Base-by-base conservation (phyloP, 2,329 filamentous ascomycete genomes). In the Fusarium nygamai region DNA sequence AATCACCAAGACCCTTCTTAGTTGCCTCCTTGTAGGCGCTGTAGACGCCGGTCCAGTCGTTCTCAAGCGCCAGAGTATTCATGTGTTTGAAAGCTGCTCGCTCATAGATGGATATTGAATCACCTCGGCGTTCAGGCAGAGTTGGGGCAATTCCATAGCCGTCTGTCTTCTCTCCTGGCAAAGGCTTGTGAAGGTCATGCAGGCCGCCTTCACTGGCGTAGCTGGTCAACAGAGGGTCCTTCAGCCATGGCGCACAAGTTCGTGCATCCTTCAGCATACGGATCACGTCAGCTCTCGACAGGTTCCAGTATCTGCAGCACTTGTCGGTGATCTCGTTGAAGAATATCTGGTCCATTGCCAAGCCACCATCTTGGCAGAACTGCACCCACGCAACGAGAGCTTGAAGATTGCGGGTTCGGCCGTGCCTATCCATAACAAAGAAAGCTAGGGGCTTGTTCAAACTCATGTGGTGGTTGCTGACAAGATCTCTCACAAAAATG, bases 41-140 rank as follows among this genome's bases (percentile, higher is more conserved):
- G 60, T 84, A 74, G 0, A 84, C 83, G 19, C 77, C 70, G 9
- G 59, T 63, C 73, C 83, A 82, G 10, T 80, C 78, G 17, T 80
- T 78, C 6, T 74, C 64, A 4, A 78, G 75, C 19, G 87, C 71
- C 27, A 82, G 80, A 38, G 82, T 78, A 48, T 83, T 84, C 86
- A 88, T 87, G 34, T 75, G 74, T 44, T 68, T 71, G 46, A 79
- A 79, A 14, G 67, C 71, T 8, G 65, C 69, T 44, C 76, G 64
- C 57, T 79, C 77, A 36, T 71, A 79, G 17, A 75, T 63, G 4
- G 74, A 62, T 22, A 65, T 57, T 5, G 76, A 77, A 12, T 77
- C 76, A 7, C 77, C 76, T 33, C 61, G 57, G 17, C 51, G 67
- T 16, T 74, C 71, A 17, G 76, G 76, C 22, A 76, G 36, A 12